These are phyloP conservation scores for Cyberlindnera euphorbiae DNA, from an alignment of 805 yeast species.

Conservation along the genomic window DNA sequence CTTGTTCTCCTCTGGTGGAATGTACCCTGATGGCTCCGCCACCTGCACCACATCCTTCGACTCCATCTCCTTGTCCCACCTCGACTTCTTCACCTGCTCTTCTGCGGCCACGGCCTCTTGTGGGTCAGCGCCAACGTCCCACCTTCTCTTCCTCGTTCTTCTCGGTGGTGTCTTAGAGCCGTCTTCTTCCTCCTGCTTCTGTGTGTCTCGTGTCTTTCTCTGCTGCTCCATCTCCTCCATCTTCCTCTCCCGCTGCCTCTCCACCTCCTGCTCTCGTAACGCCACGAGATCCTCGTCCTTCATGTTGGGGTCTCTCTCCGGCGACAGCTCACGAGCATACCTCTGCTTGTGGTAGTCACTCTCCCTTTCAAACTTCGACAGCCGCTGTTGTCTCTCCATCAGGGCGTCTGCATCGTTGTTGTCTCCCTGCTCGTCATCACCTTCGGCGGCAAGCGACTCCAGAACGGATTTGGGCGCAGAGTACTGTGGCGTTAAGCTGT, in stretches of 20 bases:
- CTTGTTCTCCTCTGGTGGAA: conserved; percentile 47
- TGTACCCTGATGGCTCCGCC: conserved; percentile 31
- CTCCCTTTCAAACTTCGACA: conserved; percentile 34
- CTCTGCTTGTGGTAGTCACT: conserved; percentile 44
- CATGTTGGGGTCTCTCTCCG: conserved; percentile 27
- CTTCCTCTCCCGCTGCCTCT: conserved; percentile 22
- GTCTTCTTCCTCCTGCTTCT: conserved; percentile 5
- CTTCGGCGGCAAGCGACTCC: conserved; percentile 8
- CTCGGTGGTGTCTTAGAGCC: conserved; percentile 28
- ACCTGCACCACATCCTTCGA: background rate
- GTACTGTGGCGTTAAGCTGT: conserved; percentile 34
- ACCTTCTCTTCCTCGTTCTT: conserved; percentile 20
- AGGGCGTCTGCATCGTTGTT: conserved; percentile 23
- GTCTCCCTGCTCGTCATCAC: conserved; percentile 21
- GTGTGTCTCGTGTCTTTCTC: background rate
- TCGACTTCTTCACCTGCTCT: conserved; percentile 9
- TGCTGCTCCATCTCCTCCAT: background rate
- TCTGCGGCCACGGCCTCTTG: background rate
- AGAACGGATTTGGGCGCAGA: conserved; percentile 34
- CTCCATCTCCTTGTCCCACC: conserved; percentile 11
- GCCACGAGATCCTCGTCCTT: conserved; percentile 41
- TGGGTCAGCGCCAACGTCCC: conserved; percentile 19
- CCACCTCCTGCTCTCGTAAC: conserved; percentile 37
- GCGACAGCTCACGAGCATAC: conserved; percentile 27
- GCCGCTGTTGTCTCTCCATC: conserved; percentile 22